Evolutionary conservation across 768 basidiomycete genomes (phyloP).

Genomic region (Sarcomyxa edulis): DNA sequence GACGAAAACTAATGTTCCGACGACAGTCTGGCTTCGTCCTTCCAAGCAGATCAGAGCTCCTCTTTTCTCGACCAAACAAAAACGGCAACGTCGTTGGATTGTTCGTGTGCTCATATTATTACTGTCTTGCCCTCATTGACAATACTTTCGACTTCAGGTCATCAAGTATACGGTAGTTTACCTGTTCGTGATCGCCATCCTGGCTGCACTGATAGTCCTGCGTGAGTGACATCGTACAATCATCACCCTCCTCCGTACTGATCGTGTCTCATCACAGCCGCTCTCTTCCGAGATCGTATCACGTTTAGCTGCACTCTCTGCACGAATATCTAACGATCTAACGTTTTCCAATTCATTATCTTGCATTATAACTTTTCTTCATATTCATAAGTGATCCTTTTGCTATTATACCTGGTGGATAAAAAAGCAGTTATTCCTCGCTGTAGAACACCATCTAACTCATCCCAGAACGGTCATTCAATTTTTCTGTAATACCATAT

Average conservation of each 20-base stretch:
- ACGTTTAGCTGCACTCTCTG: constrained; percentile 78
- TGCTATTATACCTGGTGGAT: constrained; percentile 1
- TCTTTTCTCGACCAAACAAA: constrained; percentile 91
- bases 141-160: constrained; percentile 36
- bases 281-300: constrained; percentile 77
- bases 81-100: constrained; percentile 88
- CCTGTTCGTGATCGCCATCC: constrained; percentile 62
- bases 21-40: constrained; percentile 89
- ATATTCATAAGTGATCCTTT: too few species aligned
- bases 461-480: too few species aligned
- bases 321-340: constrained; percentile 72
- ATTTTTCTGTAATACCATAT: too few species aligned
- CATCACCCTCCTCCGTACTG: constrained; percentile 7
- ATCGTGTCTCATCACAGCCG: constrained; percentile 40
- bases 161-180: constrained; percentile 86
- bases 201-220: constrained; percentile 78
- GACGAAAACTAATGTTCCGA: constrained; percentile 6
- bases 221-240: constrained; percentile 47
- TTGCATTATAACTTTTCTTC: constrained; percentile 7
- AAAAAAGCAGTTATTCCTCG: neutral
- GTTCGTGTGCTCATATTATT: constrained; percentile 31
- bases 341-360: constrained; percentile 14
- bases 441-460: too few species aligned
- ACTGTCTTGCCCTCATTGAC: constrained; percentile 3
- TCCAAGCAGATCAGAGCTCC: constrained; percentile 93